Percentiles rank a stretch among this genome's conserved stretches.
Conservation (phyloP, 768 basidiomycete species). For the Boletus eberwhitei region DNA sequence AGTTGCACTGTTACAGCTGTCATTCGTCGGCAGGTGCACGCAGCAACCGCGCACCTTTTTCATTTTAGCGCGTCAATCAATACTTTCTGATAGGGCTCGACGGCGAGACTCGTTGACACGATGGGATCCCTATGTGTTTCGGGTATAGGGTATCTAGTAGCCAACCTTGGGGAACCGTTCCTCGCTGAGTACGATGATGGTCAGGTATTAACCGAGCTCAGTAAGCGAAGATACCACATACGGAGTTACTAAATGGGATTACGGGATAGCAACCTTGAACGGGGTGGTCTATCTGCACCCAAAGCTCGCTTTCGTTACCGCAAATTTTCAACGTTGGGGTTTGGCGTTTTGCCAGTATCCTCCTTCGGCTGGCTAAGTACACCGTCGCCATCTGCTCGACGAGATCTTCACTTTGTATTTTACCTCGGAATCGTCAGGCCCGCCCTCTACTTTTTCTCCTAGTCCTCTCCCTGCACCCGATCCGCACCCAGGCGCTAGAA, state of each 20-base stretch:
- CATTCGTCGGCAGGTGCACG: constrained; percentile 12
- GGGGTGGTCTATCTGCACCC: constrained; percentile 20
- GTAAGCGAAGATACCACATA: constrained; percentile 11
- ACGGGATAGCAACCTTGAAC: constrained; percentile 18
- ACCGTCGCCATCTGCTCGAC: constrained; percentile 4
- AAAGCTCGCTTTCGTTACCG: constrained; percentile 15
- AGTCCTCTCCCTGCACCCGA: constrained; percentile 6
- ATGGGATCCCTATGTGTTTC: not conserved
- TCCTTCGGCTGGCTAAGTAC: constrained; percentile 12
- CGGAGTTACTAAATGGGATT: constrained; percentile 25
- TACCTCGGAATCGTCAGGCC: constrained; percentile 7
- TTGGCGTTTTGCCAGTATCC: constrained; percentile 11
- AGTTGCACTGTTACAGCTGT: not conserved
- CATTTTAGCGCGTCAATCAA: constrained; percentile 22
- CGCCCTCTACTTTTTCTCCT: not conserved
- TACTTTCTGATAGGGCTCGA: constrained; percentile 9
- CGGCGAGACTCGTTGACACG: constrained; percentile 1
- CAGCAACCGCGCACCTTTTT: constrained; percentile 21
- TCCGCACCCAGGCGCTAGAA: constrained; percentile 4
- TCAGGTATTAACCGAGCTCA: constrained; percentile 5
- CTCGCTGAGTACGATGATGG: not conserved
- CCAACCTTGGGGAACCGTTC: not conserved
- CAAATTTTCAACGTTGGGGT: constrained; percentile 28
- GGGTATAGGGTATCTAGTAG: not conserved
- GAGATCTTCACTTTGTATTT: constrained; percentile 20